Evolutionary conservation across 176 grass and related monocot genomes (phyloP), one percentile per base, ranked within the genome.

Genomic region (Chloris gayana): DNA sequence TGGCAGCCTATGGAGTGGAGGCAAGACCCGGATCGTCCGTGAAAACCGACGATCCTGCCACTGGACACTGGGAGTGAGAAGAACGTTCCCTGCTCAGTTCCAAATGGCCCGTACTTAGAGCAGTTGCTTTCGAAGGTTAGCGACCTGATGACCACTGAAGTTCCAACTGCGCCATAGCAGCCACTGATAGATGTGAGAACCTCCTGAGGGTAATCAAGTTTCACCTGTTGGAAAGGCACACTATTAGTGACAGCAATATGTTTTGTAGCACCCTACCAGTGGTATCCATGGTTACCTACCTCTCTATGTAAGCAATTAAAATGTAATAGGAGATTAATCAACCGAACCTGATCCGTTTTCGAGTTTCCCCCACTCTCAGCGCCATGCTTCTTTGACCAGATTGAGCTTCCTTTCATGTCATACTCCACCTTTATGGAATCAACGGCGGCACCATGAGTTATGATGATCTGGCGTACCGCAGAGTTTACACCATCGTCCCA

Each of bases 311-410:
- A 62, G 14, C 5, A 38, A 0, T 61, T 25, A 7, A 69, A 64
- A 69, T 69, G 47, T 24, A 56, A 15, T 3, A 65, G n/a, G 30
- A 30, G 7, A 19, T 49, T 42, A 72, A 21, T 64, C 11, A 70
- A 70, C 24, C 37, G 35, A 76, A 88, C 89, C 89, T 91, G 67
- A 81, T 85, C 82, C 5, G n/a, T 85, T 70, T 78, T 82, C 10
- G 62, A 62, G 56, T 74, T 74, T 38, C 73, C n/a, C n/a, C n/a
- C 89, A 56, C 61, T 45, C 34, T 35, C 67, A 33, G 51, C 45
- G 17, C 89, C 89, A 53, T 88, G 85, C 72, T 69, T 85, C 42
- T 85, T 78, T 45, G 89, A 91, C 85, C 86, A 88, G 42, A 91
- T 54, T 6, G 86, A 75, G 31, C 79, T 74, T 61, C 85, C 79